Evolutionary conservation across 495 filamentous ascomycete genomes (phyloP).

Genomic region (Emericellopsis terricola): DNA sequence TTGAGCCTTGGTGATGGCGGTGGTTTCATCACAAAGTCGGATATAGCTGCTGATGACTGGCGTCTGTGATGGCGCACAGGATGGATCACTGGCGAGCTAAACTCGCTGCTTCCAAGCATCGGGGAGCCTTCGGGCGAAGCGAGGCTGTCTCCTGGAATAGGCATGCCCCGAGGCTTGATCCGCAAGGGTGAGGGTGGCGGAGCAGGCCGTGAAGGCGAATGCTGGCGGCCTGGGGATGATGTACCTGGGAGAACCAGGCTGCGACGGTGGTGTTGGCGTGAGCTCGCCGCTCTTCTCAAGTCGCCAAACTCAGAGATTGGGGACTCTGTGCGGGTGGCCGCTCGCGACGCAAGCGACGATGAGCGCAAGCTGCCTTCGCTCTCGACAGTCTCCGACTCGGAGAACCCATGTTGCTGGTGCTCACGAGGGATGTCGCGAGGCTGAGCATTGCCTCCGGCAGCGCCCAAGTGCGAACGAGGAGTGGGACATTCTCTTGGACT

Average conservation of each 20-base stretch:
- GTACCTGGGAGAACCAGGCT: slow-evolving; percentile 64
- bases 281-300: slow-evolving; percentile 47
- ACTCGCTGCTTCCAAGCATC: slow-evolving; percentile 61
- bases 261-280: slow-evolving; percentile 60
- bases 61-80: slow-evolving; percentile 51
- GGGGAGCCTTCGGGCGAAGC: slow-evolving; percentile 82
- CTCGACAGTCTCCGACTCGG: slow-evolving; percentile 57
- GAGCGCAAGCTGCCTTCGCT: slow-evolving; percentile 78
- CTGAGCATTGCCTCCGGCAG: slow-evolving; percentile 40
- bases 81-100: slow-evolving; percentile 42
- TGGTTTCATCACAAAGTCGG: slow-evolving; percentile 39
- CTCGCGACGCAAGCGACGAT: slow-evolving; percentile 54
- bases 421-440: slow-evolving; percentile 47
- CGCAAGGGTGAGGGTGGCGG: slow-evolving; percentile 77
- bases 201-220: slow-evolving; percentile 55
- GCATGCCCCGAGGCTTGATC: slow-evolving; percentile 64
- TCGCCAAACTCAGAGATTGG: slow-evolving; percentile 69
- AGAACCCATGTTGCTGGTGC: slow-evolving; percentile 24
- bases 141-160: slow-evolving; percentile 53
- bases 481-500: slow-evolving; percentile 87
- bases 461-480: slow-evolving; percentile 67
- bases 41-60: slow-evolving; percentile 79
- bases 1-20: slow-evolving; percentile 68
- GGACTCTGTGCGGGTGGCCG: slow-evolving; percentile 58
- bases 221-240: slow-evolving; percentile 62